A percentile compares a stretch with the other conserved stretches of the same genome.
Evolutionary conservation across 768 basidiomycete species (phyloP).

Genomic region (Lactarius deliciosus): DNA sequence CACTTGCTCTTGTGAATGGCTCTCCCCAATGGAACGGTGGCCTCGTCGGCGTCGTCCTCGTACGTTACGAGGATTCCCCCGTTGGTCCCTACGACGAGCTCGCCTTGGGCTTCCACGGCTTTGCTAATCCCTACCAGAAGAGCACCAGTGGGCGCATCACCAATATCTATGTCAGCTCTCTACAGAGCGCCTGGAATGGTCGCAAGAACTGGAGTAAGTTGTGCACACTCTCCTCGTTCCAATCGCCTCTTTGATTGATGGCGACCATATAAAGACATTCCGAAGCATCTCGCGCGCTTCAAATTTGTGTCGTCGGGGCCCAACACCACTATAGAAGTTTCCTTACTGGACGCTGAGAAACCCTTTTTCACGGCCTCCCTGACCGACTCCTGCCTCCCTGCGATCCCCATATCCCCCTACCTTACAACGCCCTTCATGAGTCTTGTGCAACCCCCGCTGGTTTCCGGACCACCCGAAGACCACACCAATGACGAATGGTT

Average conservation of each 20-base stretch:
- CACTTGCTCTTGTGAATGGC: slow-evolving; percentile 18
- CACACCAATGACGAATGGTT: slow-evolving; percentile 16
- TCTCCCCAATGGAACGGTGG: slow-evolving; percentile 22
- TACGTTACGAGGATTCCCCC: slow-evolving; percentile 22
- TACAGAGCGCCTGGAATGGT: slow-evolving; percentile 20
- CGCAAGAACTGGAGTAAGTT: slow-evolving; percentile 25
- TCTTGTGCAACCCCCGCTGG: slow-evolving; percentile 20
- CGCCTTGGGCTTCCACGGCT: neutral
- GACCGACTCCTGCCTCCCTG: slow-evolving; percentile 21
- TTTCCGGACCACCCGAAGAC: neutral
- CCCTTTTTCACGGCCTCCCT: slow-evolving; percentile 26
- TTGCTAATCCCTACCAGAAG: slow-evolving; percentile 10
- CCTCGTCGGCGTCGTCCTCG: neutral
- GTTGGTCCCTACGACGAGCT: slow-evolving; percentile 29
- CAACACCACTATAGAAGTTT: neutral
- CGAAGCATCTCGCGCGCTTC: slow-evolving; percentile 25
- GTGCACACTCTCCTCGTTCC: neutral
- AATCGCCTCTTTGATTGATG: neutral
- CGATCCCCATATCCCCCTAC: slow-evolving; percentile 13
- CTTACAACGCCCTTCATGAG: neutral
- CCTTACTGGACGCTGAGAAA: slow-evolving; percentile 5
- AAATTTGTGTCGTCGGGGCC: slow-evolving; percentile 2
- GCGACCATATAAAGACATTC: slow-evolving; percentile 10
- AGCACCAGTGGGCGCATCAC: slow-evolving; percentile 12
- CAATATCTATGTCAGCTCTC: slow-evolving; percentile 23